phyloP scores from a whole-genome alignment of 345 rosid species.

The Ailanthus altissimus region DNA sequence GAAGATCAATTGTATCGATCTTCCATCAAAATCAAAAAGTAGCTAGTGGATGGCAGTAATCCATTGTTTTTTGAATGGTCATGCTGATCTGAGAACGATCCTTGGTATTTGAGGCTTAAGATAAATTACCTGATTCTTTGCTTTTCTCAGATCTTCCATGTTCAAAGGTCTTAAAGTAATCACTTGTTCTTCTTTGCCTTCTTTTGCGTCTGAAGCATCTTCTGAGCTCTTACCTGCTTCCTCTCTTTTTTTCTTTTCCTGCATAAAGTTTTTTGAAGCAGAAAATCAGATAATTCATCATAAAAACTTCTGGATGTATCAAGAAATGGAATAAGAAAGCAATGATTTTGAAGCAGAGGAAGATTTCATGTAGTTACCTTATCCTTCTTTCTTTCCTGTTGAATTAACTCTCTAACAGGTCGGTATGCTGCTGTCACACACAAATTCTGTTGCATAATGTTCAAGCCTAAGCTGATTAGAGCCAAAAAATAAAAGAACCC shows the following conservation, averaged over 20 bases:
- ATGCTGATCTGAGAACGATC: not conserved
- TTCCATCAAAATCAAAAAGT: not conserved
- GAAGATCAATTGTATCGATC: not conserved
- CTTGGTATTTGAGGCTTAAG: not conserved
- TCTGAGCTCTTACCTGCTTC: constrained; percentile 58
- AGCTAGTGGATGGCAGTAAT: not conserved
- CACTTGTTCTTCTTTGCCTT: constrained; percentile 50
- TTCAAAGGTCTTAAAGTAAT: constrained; percentile 71
- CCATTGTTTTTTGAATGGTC: not conserved
- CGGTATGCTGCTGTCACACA: constrained; percentile 96
- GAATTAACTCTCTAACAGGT: constrained; percentile 87
- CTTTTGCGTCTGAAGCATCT: constrained; percentile 45
- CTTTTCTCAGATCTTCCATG: constrained; percentile 94
- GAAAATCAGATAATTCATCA: constrained; percentile 2
- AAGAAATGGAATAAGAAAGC: not conserved
- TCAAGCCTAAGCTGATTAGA: constrained; percentile 20
- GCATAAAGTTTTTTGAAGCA: constrained; percentile 16
- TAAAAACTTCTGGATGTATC: not conserved
- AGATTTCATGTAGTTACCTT: constrained; percentile 43
- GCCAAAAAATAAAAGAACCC: not conserved
- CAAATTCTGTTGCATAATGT: constrained; percentile 65
- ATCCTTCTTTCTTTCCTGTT: constrained; percentile 78
- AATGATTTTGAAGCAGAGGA: not conserved
- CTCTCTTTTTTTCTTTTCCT: constrained; percentile 72
- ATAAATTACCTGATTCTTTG: constrained; percentile 76